A percentile compares a stretch with the other conserved stretches of the same genome.
Conservation (phyloP, 169 alveolate species). For the Plasmodium vivax region DNA sequence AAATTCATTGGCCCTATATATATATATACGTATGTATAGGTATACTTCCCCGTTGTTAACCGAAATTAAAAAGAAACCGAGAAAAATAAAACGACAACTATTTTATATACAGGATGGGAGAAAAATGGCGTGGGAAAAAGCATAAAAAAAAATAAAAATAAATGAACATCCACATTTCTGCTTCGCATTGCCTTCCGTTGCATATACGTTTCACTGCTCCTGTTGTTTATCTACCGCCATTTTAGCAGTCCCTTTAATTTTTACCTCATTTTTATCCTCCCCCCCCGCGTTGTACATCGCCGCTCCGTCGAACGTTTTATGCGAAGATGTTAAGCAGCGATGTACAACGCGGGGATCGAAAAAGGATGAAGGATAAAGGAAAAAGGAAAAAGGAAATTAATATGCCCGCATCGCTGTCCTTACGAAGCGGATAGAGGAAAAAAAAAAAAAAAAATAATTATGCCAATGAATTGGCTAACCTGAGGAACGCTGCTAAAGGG, state of each 20-base stretch:
- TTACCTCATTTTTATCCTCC: neutral
- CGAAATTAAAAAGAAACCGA: neutral
- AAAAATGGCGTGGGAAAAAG: neutral
- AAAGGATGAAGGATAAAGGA: too few species aligned
- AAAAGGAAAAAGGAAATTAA: neutral
- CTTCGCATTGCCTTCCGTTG: neutral
- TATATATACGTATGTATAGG: neutral
- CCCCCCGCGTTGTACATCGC: neutral
- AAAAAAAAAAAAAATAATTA: neutral
- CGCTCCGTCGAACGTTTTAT: neutral
- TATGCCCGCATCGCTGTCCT: neutral
- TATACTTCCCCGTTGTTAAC: neutral
- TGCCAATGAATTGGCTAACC: neutral
- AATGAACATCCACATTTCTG: neutral
- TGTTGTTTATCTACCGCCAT: neutral
- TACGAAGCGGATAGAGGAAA: neutral
- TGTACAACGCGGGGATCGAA: too few species aligned
- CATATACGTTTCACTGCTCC: neutral
- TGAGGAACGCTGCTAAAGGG: neutral
- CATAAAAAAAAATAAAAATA: neutral
- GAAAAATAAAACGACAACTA: neutral
- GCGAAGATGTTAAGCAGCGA: neutral
- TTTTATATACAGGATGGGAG: neutral
- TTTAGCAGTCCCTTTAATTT: neutral
- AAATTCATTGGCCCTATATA: neutral